These are phyloP conservation scores for Trichoderma sp. DNA, from an alignment of 2,329 filamentous ascomycete genomes.

Conservation along the genomic window DNA sequence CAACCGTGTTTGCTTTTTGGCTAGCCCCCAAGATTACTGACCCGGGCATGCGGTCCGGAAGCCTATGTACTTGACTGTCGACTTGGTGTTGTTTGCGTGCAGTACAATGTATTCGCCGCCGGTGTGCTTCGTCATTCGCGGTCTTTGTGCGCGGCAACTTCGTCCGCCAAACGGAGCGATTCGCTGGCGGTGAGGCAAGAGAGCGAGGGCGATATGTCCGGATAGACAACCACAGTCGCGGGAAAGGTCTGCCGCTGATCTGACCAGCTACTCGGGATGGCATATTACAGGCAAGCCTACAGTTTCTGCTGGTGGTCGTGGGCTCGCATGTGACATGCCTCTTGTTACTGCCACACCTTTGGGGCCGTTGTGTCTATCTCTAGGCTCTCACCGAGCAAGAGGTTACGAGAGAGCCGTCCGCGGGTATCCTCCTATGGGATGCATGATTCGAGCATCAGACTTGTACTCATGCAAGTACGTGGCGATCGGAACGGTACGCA, in stretches of 20 bases:
- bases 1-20: no score
- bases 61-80: background rate
- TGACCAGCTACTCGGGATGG: slow-evolving; percentile 18
- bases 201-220: background rate
- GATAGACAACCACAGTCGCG: no score
- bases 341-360: slow-evolving; percentile 1
- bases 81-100: background rate
- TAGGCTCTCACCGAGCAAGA: slow-evolving; percentile 14
- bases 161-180: background rate
- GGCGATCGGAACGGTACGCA: background rate
- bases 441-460: no score
- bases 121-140: background rate
- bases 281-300: slow-evolving; percentile 6
- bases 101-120: slow-evolving; percentile 1
- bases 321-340: background rate
- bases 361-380: background rate
- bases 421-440: no score
- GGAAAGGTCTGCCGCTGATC: background rate
- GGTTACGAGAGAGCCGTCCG: background rate
- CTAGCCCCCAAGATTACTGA: background rate
- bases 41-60: slow-evolving; percentile 19
- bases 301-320: background rate
- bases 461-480: background rate
- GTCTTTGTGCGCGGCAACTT: background rate
- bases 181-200: slow-evolving; percentile 12